Base-by-base conservation (phyloP, 805 yeast genomes). In the Danielia reshetovae region DNA sequence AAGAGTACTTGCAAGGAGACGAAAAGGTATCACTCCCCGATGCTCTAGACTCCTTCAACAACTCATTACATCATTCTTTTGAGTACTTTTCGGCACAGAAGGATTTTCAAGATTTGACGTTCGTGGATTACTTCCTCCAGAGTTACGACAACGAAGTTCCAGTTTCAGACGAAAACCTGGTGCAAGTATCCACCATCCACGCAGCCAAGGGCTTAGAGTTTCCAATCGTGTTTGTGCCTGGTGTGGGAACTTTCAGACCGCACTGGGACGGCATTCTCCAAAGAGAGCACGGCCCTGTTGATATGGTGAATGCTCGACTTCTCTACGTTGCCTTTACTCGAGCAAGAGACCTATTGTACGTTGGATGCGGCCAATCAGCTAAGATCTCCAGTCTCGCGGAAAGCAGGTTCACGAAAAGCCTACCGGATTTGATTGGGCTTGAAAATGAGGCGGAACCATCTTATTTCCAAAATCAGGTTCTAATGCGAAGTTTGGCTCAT, bases 191-290 rank as follows among this genome's bases (percentile, higher is more conserved):
- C 0, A 84, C 90, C 0, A 73, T 84, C 2, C 90, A 84, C 54
- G 68, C 85, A 0, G 77, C 89, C 1, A 84, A 84, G 46, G 90
- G 93, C 0, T 54, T 81, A 4, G 88, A 83, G 42, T 81, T 77
- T 46, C 87, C 88, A 0, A 64, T 81, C 9, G 86, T 80, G 1
- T 81, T 82, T 53, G 45, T 81, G 32, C 35, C 39, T 33, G 48
- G 53, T 27, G 14, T 32, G 22, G 4, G 12, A 7, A 7, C 15
- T n/a, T 17, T 11, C 27, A 11, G 16, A 27, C 34, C 42, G 27
- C 27, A 34, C n/a, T 43, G 48, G 48, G 48, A 43, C 23, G 39
- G 39, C 19, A 35, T 14, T 24, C 35, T n/a, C 19, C 26, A 8
- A 19, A 28, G 27, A n/a, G n/a, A 11, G 14, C n/a, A 17, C n/a